Base-by-base conservation (phyloP, 176 grass and related monocot genomes). In the Phoenix dactylifera region DNA sequence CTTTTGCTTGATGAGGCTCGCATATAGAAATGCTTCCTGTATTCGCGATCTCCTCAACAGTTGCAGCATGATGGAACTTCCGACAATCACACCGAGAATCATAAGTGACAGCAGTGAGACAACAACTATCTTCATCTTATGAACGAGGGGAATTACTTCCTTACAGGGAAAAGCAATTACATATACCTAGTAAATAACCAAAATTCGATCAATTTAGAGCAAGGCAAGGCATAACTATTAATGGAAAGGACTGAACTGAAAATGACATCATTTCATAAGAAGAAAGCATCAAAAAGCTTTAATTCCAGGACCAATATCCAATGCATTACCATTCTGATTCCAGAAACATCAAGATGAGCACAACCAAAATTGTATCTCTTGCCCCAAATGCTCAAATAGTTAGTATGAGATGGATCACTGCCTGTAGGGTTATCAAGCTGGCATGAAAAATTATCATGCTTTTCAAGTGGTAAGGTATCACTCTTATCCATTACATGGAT, bases 1-100 rank as follows among this genome's bases (percentile, higher is more conserved):
- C 64, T 87, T 84, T 66, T 76, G 83, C 50, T 32, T 73, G 16
- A 84, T 74, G 6, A 90, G 64, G 9, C 84, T 69, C 6, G 72
- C 91, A 26, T 68, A 51, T 16, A 95, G 57, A 50, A 50, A 3
- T 15, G 75, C 65, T 44, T 84, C 65, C 9, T 62, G 51, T 15
- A 65, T 57, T 55, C 10, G 59, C 17, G 18, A 62, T 9, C 58
- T 72, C 14, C 5, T 19, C 16, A 72, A 28, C 4, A 72, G 6
- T 16, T n/a, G 59, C 12, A 55, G 25, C 10, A 55, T 22, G 4
- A 72, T 16, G n/a, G 24, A 72, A 20, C 26, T 48, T 15, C 18
- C 58, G 24, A 63, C 10, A 24, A 72, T 59, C 16, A 26, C 39
- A 2, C 22, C 16, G 20, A 60, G 10, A 52, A 60, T 59, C 16